Evolutionary conservation across 2,329 filamentous ascomycete genomes (phyloP).

Genomic region (Didymella pomorum): DNA sequence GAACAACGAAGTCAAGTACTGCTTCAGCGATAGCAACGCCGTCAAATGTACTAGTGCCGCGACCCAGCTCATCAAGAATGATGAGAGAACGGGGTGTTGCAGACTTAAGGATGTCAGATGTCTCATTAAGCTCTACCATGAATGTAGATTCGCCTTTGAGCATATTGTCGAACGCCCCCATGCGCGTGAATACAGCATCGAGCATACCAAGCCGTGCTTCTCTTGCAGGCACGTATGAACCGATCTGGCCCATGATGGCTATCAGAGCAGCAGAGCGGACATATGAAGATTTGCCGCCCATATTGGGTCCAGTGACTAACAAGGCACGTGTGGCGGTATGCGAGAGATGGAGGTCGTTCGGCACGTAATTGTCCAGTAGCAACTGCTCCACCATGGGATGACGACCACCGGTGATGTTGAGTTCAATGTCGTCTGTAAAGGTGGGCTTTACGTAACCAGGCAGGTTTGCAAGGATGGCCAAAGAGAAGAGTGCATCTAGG

Average conservation of each 20-base stretch:
- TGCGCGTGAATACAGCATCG: slow-evolving; percentile 92
- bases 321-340: slow-evolving; percentile 68
- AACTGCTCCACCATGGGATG: slow-evolving; percentile 97
- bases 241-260: slow-evolving; percentile 91
- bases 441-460: slow-evolving; percentile 88
- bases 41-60: slow-evolving; percentile 94
- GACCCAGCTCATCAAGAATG: slow-evolving; percentile 91
- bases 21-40: slow-evolving; percentile 95
- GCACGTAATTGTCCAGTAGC: slow-evolving; percentile 85
- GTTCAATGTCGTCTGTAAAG: slow-evolving; percentile 69
- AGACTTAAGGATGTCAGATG: slow-evolving; percentile 86
- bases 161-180: slow-evolving; percentile 96
- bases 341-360: slow-evolving; percentile 81
- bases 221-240: slow-evolving; percentile 88
- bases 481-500: slow-evolving; percentile 87
- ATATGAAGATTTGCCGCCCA: slow-evolving; percentile 99
- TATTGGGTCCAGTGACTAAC: slow-evolving; percentile 95
- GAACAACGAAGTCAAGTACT: slow-evolving; percentile 84
- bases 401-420: slow-evolving; percentile 77
- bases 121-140: slow-evolving; percentile 97
- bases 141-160: slow-evolving; percentile 95
- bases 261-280: slow-evolving; percentile 92
- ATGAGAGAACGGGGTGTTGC: slow-evolving; percentile 86
- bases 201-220: slow-evolving; percentile 78
- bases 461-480: slow-evolving; percentile 82